Base-by-base conservation (phyloP, 768 basidiomycete genomes). In the Amanita jacksonii region DNA sequence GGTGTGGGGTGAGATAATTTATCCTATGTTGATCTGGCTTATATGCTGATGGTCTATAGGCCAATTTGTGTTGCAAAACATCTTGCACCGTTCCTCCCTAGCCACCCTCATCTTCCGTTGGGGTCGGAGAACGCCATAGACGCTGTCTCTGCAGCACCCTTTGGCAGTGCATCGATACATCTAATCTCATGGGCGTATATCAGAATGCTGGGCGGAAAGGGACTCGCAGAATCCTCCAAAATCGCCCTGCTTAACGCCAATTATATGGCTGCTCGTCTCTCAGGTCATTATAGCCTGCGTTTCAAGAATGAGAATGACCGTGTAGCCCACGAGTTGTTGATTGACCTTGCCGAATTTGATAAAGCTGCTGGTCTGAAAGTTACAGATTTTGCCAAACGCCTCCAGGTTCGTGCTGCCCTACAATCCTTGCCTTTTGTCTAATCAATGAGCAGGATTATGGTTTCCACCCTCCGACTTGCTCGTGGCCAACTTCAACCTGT, bases 161-260 rank as follows among this genome's bases (percentile, higher is more conserved):
- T 80, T 58, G 94, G 96, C 35, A 93, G 90, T 51, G 88, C 96
- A 2, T 93, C 90, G 5, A 92, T 99, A 55, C 81, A 88, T 37
- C 73, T 93, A 49, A 97, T 98, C 55, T 97, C 93, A 0, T 98
- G 94, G 93, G 94, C 96, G 9, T 99, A 96, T 63, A 89, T 96
- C 73, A 94, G 88, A 68, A 98, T 99, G 96, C 77, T 99, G n/a
- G 96, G 96, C 20, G 94, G 93, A 6, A 68, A 77, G 44, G 96
- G 96, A 5, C 75, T 99, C 20, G 76, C 79, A 18, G 76, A 90
- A 47, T 81, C 91, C 0, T 86, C 92, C 2, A 86, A 85, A 54
- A 65, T 88, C 23, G 90, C 96, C 1, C 73, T 99, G 23, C 74
- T 99, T 33, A 97, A 82, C 56, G 96, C 96, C 38, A 99, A 99